Conservation (phyloP, 2,329 filamentous ascomycete species). For the Sporothrix humicola region DNA sequence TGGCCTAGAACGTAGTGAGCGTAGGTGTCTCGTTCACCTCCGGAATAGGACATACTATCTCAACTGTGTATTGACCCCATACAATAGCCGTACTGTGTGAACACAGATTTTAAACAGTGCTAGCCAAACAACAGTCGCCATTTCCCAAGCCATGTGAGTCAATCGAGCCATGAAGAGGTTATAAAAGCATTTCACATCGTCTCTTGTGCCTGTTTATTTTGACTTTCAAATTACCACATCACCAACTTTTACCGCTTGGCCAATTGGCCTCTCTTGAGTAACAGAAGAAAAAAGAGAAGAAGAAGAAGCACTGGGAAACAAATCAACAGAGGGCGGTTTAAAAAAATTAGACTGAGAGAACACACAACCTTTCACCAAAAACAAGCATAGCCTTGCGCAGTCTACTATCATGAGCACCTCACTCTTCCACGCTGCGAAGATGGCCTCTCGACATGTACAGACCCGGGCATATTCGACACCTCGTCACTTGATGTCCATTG, state of each 20-base stretch:
- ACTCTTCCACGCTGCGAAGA: constrained; percentile 40
- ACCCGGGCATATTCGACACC: constrained; percentile 59
- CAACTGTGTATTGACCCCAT: neutral
- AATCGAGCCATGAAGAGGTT: neutral
- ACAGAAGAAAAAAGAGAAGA: neutral
- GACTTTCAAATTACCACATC: neutral
- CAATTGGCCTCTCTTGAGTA: neutral
- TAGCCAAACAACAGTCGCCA: neutral
- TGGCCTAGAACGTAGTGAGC: neutral
- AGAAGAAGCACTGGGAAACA: neutral
- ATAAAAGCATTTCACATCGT: neutral
- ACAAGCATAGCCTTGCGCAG: too few species aligned
- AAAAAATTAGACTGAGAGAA: too few species aligned
- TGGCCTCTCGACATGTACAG: constrained; percentile 45
- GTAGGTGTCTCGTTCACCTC: neutral
- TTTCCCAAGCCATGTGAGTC: neutral
- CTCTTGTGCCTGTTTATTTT: neutral
- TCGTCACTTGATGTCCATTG: constrained; percentile 90
- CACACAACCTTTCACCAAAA: too few species aligned
- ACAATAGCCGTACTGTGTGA: constrained; percentile 3
- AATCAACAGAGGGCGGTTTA: neutral
- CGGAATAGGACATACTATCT: neutral
- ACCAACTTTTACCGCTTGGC: too few species aligned
- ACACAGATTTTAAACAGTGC: neutral
- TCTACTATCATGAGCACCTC: constrained; percentile 36